Evolutionary conservation across 441 rosid species (phyloP), one percentile per base, ranked within the genome.

Genomic region (Adansonia madagascariensis): DNA sequence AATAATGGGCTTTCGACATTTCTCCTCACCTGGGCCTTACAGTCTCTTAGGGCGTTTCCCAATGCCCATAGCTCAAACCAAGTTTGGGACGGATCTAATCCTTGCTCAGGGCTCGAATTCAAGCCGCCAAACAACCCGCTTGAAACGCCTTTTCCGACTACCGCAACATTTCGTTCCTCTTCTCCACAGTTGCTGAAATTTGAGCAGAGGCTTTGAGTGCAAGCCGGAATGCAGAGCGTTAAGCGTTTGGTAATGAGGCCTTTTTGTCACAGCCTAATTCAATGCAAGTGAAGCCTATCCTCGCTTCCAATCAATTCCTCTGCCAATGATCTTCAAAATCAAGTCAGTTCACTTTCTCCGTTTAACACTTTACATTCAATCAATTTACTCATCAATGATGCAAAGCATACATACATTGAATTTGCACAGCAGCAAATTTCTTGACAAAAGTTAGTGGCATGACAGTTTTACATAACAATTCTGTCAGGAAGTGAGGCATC

Each of bases 251-350:
- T 85, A 31, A n/a, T 52, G 11, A 62, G 89, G 80, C 78, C 89
- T 27, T 71, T 61, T 15, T 61, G 83, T 59, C 20, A 75, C 44
- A 71, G 60, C 49, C 79, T 41, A 41, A 65, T 62, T 79, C 76
- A 46, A 73, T 41, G 49, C 24, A 49, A 61, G 83, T 78, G 85
- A 50, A 83, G 74, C 77, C 78, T 86, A 66, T 89, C 88, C 49
- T 83, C 89, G 73, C 71, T 79, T 78, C 79, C 89, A 20, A 79
- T 80, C 71, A 81, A 78, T 12, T 77, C 77, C 49, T 14, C 80
- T 27, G 20, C 77, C 41, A 91, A 88, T 46, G 90, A 84, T 77
- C 84, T 85, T 71, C 86, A 88, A 31, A 79, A 73, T 70, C 92
- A 92, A 81, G 98, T 90, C 24, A 52, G 80, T 73, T 59, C 63